Evolutionary conservation across 2,329 filamentous ascomycete genomes (phyloP).

Genomic region (Escovopsis weberi): DNA sequence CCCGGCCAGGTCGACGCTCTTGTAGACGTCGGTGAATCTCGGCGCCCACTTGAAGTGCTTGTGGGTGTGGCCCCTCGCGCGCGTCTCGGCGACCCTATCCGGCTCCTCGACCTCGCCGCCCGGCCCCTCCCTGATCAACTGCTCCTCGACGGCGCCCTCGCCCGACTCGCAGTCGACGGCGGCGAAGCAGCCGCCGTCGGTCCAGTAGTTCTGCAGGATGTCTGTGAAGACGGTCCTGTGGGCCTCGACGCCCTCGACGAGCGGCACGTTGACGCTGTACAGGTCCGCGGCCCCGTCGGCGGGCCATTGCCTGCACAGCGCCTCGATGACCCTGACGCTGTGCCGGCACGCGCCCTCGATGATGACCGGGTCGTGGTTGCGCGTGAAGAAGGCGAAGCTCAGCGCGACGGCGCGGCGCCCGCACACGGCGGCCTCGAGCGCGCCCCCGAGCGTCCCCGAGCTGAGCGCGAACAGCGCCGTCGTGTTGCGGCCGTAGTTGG

Average conservation of each 20-base stretch:
- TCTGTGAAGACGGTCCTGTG: slow-evolving; percentile 68
- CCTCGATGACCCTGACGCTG: slow-evolving; percentile 63
- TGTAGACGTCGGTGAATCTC: slow-evolving; percentile 71
- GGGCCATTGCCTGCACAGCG: slow-evolving; percentile 62
- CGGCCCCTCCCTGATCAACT: slow-evolving; percentile 54
- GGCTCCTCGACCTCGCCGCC: slow-evolving; percentile 29
- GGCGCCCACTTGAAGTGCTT: slow-evolving; percentile 95
- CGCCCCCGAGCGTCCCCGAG: slow-evolving; percentile 63
- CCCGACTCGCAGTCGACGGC: slow-evolving; percentile 54
- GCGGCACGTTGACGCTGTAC: slow-evolving; percentile 84
- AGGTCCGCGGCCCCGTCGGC: slow-evolving; percentile 54
- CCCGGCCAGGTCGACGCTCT: slow-evolving; percentile 63
- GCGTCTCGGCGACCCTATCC: slow-evolving; percentile 11
- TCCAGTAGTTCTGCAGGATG: slow-evolving; percentile 88
- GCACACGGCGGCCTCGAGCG: slow-evolving; percentile 63
- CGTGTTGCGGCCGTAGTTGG: slow-evolving; percentile 73
- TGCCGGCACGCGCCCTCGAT: slow-evolving; percentile 65
- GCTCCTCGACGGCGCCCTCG: slow-evolving; percentile 51
- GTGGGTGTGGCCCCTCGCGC: slow-evolving; percentile 44
- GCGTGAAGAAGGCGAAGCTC: slow-evolving; percentile 78
- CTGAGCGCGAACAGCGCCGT: slow-evolving; percentile 67
- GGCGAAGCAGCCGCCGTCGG: slow-evolving; percentile 69
- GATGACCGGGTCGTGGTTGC: slow-evolving; percentile 68
- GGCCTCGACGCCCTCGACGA: slow-evolving; percentile 59
- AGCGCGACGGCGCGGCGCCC: slow-evolving; percentile 61